phyloP scores from a whole-genome alignment of 2,329 filamentous ascomycete genomes.

The Arthrinium phaeospermum region DNA sequence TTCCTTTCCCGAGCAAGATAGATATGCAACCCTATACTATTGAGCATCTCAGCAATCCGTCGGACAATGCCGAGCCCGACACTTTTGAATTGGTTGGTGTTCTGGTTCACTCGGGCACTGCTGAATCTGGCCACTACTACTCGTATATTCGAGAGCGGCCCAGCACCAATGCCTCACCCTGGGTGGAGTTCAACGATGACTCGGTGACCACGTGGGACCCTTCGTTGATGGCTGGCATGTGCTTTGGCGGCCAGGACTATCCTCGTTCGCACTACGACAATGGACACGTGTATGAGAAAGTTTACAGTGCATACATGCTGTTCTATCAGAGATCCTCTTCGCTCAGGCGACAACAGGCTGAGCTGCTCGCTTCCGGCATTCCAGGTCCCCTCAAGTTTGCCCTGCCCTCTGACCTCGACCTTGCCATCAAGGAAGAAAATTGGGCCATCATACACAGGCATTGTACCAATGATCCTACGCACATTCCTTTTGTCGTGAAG shows the following conservation, averaged over 20 bases:
- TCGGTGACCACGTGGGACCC: constrained; percentile 78
- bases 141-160: constrained; percentile 89
- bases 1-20: constrained; percentile 82
- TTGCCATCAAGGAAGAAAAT: constrained; percentile 75
- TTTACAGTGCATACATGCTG: constrained; percentile 93
- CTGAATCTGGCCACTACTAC: constrained; percentile 96
- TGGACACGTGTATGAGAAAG: constrained; percentile 65
- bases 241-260: constrained; percentile 77
- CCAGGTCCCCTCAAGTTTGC: constrained; percentile 51
- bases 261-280: constrained; percentile 54
- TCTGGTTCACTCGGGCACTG: constrained; percentile 89
- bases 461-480: constrained; percentile 76
- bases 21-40: constrained; percentile 91
- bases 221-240: constrained; percentile 72
- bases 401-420: constrained; percentile 52
- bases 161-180: constrained; percentile 56
- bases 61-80: constrained; percentile 65
- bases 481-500: constrained; percentile 69
- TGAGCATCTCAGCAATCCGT: constrained; percentile 75
- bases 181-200: constrained; percentile 97
- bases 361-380: constrained; percentile 44
- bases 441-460: constrained; percentile 75
- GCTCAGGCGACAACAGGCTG: constrained; percentile 59
- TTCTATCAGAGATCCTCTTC: constrained; percentile 87
- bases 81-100: constrained; percentile 94